These are phyloP conservation scores for Protoeuglena noctilucae DNA, from an alignment of 139 green algal genomes.

Conservation along the genomic window DNA sequence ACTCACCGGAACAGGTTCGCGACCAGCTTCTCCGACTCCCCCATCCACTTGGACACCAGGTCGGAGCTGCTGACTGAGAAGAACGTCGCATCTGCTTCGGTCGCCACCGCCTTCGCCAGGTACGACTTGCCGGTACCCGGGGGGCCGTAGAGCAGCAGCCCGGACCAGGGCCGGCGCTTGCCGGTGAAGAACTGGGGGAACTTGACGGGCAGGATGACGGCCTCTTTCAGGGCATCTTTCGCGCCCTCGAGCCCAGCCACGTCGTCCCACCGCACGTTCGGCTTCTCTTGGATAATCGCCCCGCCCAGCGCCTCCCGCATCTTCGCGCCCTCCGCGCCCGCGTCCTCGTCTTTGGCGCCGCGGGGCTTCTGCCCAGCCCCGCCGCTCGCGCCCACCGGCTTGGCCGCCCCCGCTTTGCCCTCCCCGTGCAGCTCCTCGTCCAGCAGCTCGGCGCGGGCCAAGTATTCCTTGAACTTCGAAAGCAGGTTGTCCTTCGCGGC, in stretches of 20 bases:
- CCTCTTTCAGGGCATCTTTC: constrained; percentile 96
- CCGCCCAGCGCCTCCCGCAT: background rate
- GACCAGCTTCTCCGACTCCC: constrained; percentile 96
- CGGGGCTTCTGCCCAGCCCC: background rate
- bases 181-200: constrained; percentile 98
- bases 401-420: background rate
- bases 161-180: constrained; percentile 93
- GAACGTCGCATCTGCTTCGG: constrained; percentile 95
- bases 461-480: background rate
- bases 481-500: background rate
- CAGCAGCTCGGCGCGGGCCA: background rate
- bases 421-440: background rate
- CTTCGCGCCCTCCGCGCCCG: background rate
- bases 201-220: constrained; percentile 98
- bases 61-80: constrained; percentile 67
- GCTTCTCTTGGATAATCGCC: background rate
- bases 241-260: constrained; percentile 89
- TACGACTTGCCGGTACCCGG: constrained; percentile 97
- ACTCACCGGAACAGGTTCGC: constrained; percentile 79
- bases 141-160: constrained; percentile 94
- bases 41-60: constrained; percentile 79
- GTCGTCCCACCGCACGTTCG: constrained; percentile 75
- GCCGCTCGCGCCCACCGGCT: too few species aligned
- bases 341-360: background rate
- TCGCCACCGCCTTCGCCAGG: constrained; percentile 97